Evolutionary conservation across 1,139 yeast species (phyloP).

Genomic region (Blastobotrys petasosporus): DNA sequence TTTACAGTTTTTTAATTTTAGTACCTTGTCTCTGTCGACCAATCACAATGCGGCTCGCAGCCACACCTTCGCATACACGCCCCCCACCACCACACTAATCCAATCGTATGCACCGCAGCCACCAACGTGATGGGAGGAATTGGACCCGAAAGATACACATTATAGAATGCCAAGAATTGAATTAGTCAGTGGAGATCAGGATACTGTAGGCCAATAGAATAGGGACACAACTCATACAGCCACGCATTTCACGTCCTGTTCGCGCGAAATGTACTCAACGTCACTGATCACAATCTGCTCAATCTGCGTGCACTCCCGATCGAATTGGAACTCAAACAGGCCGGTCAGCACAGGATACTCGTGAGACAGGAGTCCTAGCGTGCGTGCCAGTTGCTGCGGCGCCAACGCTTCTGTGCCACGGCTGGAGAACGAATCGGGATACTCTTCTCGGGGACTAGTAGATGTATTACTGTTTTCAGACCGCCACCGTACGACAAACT

Average conservation of each 20-base stretch:
- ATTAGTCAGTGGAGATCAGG: too few species aligned
- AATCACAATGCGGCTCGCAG: too few species aligned
- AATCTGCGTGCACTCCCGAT: conserved; percentile 50
- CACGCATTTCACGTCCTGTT: conserved; percentile 11
- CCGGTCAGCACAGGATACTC: conserved; percentile 50
- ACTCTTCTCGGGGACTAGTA: not conserved
- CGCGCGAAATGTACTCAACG: conserved; percentile 52
- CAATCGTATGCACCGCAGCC: too few species aligned
- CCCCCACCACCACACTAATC: too few species aligned
- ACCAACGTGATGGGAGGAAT: too few species aligned
- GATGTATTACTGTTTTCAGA: conserved; percentile 6
- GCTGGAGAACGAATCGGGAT: conserved; percentile 10
- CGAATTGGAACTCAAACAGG: conserved; percentile 68
- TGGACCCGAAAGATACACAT: too few species aligned
- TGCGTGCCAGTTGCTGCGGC: conserved; percentile 19
- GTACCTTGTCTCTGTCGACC: too few species aligned
- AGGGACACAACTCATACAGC: too few species aligned
- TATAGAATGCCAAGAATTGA: too few species aligned
- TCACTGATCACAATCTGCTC: conserved; percentile 73
- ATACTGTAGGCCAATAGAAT: too few species aligned
- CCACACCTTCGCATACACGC: too few species aligned
- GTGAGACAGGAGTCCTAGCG: conserved; percentile 23
- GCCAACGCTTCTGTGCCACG: conserved; percentile 12
- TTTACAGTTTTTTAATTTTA: too few species aligned
- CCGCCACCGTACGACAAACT: conserved; percentile 23